A percentile compares a stretch with the other conserved stretches of the same genome.
phyloP scores from a whole-genome alignment of 345 rosid genomes.

The Moringa oleifera region DNA sequence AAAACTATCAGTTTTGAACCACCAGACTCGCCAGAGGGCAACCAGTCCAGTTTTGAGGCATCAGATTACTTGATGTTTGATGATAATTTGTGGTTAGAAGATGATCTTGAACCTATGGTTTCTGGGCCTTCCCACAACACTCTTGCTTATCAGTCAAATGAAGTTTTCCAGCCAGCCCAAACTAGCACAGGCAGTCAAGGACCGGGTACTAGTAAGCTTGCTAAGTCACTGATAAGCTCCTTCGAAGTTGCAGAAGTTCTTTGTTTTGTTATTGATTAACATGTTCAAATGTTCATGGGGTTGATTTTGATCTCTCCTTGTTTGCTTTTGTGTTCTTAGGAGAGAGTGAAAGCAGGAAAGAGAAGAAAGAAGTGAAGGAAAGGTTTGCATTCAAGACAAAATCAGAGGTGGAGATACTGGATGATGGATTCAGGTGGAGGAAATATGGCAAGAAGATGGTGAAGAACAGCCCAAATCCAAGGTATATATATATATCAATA shows the following conservation, averaged over 20 bases:
- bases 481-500: slow-evolving; percentile 32
- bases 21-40: slow-evolving; percentile 29
- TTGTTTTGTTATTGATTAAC: neutral
- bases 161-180: slow-evolving; percentile 16
- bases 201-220: neutral
- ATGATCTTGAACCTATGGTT: slow-evolving; percentile 29
- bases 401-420: slow-evolving; percentile 76
- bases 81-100: slow-evolving; percentile 55
- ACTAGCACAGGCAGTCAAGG: slow-evolving; percentile 27
- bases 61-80: slow-evolving; percentile 44
- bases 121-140: slow-evolving; percentile 23
- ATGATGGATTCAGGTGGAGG: slow-evolving; percentile 94
- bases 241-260: too few relatives aligned
- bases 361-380: slow-evolving; percentile 40
- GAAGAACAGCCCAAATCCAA: slow-evolving; percentile 86
- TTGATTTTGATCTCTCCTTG: neutral
- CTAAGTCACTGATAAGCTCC: too few relatives aligned
- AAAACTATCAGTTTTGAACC: slow-evolving; percentile 1
- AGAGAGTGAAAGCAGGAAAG: slow-evolving; percentile 24
- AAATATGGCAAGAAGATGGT: slow-evolving; percentile 99
- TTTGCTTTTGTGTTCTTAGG: neutral
- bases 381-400: slow-evolving; percentile 75
- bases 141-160: slow-evolving; percentile 32
- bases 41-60: slow-evolving; percentile 38
- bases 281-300: too few relatives aligned